Evolutionary conservation across 2,329 filamentous ascomycete genomes (phyloP).

Genomic region (Aphanocladium album): DNA sequence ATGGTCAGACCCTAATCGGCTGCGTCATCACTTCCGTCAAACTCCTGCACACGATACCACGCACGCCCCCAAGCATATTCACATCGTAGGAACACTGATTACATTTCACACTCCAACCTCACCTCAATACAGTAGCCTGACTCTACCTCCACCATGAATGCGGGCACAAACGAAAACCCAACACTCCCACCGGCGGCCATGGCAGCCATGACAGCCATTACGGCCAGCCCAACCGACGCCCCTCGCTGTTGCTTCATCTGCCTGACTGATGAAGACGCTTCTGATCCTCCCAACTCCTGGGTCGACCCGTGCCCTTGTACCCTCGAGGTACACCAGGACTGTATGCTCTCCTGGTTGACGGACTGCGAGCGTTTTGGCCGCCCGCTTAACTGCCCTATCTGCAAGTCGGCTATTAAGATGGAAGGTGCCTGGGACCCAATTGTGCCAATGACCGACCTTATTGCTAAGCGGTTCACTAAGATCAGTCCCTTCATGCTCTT

Average conservation of each 20-base stretch:
- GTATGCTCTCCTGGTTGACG: constrained; percentile 91
- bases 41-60: too few relatives aligned
- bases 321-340: constrained; percentile 83
- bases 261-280: constrained; percentile 50
- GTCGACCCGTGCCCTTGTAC: constrained; percentile 87
- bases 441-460: constrained; percentile 58
- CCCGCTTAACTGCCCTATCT: constrained; percentile 79
- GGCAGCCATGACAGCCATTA: constrained; percentile 15
- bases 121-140: background rate
- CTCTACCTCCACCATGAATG: background rate
- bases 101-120: background rate
- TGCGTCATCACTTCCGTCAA: too few relatives aligned
- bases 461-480: constrained; percentile 52
- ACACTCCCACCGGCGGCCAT: constrained; percentile 15
- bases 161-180: background rate
- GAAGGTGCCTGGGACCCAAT: constrained; percentile 69
- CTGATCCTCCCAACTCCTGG: constrained; percentile 55
- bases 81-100: too few relatives aligned
- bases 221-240: constrained; percentile 19
- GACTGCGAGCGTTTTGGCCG: constrained; percentile 67
- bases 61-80: too few relatives aligned
- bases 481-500: constrained; percentile 59
- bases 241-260: constrained; percentile 58
- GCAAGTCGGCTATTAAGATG: constrained; percentile 75
- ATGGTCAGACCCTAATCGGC: too few relatives aligned